Conservation (phyloP, 1,284 basidiomycete genomes). For the Malassezia restricta region DNA sequence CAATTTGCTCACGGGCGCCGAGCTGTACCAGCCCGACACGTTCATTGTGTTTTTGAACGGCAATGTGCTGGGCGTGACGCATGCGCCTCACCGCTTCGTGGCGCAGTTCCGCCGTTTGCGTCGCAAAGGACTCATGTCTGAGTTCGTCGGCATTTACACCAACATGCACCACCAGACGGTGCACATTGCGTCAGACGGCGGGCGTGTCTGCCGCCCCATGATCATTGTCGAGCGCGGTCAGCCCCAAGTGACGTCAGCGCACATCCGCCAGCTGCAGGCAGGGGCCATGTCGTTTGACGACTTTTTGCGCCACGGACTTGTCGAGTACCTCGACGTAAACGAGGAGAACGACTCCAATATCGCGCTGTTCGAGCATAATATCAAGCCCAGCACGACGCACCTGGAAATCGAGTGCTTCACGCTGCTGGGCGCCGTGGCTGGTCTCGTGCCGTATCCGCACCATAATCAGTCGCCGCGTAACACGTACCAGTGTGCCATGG, state of each 20-base stretch:
- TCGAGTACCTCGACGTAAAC: slow-evolving; percentile 98
- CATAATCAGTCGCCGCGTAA: slow-evolving; percentile 99
- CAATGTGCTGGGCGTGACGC: slow-evolving; percentile 82
- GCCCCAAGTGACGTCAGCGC: slow-evolving; percentile 66
- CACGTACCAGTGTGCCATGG: slow-evolving; percentile 98
- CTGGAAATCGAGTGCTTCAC: slow-evolving; percentile 99
- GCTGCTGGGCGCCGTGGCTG: slow-evolving; percentile 89
- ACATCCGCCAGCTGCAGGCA: slow-evolving; percentile 69
- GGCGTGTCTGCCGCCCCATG: slow-evolving; percentile 91
- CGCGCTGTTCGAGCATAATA: slow-evolving; percentile 82
- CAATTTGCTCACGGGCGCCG: slow-evolving; percentile 76
- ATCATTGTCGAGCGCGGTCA: slow-evolving; percentile 84
- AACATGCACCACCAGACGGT: slow-evolving; percentile 91
- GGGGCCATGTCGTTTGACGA: slow-evolving; percentile 78
- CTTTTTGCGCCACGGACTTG: slow-evolving; percentile 84
- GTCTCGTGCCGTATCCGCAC: slow-evolving; percentile 96
- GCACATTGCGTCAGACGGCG: slow-evolving; percentile 93
- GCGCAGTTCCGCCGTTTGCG: slow-evolving; percentile 79
- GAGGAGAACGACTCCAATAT: slow-evolving; percentile 98
- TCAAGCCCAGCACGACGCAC: slow-evolving; percentile 66
- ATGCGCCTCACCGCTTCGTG: slow-evolving; percentile 75
- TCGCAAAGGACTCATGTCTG: slow-evolving; percentile 78
- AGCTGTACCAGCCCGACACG: slow-evolving; percentile 80
- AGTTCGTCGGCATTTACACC: slow-evolving; percentile 94
- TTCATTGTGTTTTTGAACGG: slow-evolving; percentile 97